Evolutionary conservation across 345 rosid species (phyloP).

Genomic region (Eucalyptus decipiens): DNA sequence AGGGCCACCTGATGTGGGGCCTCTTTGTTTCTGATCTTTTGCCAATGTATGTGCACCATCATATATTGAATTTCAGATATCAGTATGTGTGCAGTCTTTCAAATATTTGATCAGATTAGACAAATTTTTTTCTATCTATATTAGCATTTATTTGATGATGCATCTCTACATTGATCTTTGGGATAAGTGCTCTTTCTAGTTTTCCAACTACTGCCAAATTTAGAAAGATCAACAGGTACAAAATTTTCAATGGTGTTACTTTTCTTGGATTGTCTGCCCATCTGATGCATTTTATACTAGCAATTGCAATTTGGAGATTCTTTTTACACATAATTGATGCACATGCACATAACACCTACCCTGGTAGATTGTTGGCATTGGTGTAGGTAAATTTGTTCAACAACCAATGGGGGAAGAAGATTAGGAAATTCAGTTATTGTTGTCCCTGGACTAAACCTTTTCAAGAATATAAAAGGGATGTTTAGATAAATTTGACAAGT

Average conservation of each 20-base stretch:
- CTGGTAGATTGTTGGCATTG: neutral
- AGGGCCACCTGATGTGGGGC: constrained; percentile 60
- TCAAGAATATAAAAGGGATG: neutral
- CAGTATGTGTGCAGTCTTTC: neutral
- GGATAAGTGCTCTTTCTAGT: neutral
- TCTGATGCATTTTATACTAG: neutral
- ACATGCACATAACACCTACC: neutral
- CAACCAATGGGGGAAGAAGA: neutral
- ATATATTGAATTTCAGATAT: neutral
- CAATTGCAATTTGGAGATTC: neutral
- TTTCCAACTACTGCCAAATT: neutral
- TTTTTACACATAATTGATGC: neutral
- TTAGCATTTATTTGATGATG: neutral
- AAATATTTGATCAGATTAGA: neutral
- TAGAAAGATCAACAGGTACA: neutral
- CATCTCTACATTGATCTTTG: neutral
- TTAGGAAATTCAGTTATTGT: neutral
- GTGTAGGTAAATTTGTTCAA: neutral
- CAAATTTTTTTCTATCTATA: neutral
- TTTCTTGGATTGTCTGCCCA: neutral
- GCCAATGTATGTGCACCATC: neutral
- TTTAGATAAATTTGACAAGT: neutral
- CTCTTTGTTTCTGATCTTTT: constrained; percentile 51
- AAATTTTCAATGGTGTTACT: neutral
- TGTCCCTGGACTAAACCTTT: neutral